phyloP scores from a whole-genome alignment of 106 monocot species.

The Allium fistulosum region DNA sequence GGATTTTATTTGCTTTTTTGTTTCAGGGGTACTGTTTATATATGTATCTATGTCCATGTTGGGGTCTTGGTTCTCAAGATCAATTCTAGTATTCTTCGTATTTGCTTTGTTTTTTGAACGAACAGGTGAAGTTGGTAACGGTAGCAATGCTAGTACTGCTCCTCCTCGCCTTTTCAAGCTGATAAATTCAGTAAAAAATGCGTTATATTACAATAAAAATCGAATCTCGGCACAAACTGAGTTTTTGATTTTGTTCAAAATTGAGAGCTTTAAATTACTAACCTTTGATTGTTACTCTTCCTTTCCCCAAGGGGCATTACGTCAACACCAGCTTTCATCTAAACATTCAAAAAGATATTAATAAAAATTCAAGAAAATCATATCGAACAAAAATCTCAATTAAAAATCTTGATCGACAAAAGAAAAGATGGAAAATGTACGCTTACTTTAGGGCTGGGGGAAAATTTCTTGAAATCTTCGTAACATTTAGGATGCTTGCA shows the following conservation, averaged over 20 bases:
- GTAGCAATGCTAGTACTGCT: background rate
- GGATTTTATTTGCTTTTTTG: conserved; percentile 10
- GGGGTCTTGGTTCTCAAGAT: conserved; percentile 81
- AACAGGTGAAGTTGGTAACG: background rate
- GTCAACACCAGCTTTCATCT: too few species aligned
- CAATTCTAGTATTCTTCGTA: conserved; percentile 35
- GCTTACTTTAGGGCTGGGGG: conserved; percentile 40
- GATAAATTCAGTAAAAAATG: background rate
- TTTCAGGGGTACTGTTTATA: conserved; percentile 2
- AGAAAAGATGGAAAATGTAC: too few species aligned
- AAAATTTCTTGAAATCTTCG: conserved; percentile 48
- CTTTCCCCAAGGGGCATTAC: background rate
- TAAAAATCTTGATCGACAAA: too few species aligned
- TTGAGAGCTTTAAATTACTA: too few species aligned
- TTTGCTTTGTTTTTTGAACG: background rate
- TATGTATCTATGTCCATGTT: conserved; percentile 42
- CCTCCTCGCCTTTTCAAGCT: conserved; percentile 10
- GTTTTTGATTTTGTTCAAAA: too few species aligned
- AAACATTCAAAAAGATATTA: too few species aligned
- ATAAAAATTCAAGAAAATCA: too few species aligned
- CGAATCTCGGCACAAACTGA: too few species aligned
- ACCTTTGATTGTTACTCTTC: background rate
- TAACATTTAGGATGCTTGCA: conserved; percentile 70
- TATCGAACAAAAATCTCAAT: too few species aligned
- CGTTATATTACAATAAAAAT: too few species aligned